A percentile compares a stretch with the other conserved stretches of the same genome.
Conservation (phyloP, 2,329 filamentous ascomycete species). For the Botryotinia calthae region DNA sequence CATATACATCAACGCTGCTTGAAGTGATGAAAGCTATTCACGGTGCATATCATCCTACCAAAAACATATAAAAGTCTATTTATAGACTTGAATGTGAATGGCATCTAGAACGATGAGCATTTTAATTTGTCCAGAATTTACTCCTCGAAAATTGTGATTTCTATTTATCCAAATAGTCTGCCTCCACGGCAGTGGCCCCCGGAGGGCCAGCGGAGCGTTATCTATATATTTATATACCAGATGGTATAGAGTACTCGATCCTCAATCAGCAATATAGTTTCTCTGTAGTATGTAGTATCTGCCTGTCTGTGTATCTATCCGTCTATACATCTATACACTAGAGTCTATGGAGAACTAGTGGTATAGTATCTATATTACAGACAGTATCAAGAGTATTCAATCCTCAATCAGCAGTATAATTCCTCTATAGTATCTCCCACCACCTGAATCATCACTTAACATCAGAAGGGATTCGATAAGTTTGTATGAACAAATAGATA, state of each 20-base stretch:
- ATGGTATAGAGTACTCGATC: too few species aligned
- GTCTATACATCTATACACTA: too few species aligned
- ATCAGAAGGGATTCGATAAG: background rate
- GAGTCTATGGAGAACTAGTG: background rate
- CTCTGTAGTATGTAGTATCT: too few species aligned
- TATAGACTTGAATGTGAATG: background rate
- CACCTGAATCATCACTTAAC: too few species aligned
- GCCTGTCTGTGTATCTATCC: too few species aligned
- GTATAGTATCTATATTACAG: too few species aligned
- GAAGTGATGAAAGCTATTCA: background rate
- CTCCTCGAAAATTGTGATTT: background rate
- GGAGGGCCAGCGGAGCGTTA: background rate
- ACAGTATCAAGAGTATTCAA: too few species aligned
- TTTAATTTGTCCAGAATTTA: background rate
- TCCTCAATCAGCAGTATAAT: too few species aligned
- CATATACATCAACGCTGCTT: background rate
- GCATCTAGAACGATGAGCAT: background rate
- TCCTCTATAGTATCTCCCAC: too few species aligned
- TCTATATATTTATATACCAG: background rate
- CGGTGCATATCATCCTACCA: conserved; percentile 2
- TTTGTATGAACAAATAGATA: fast-evolving
- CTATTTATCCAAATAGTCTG: background rate
- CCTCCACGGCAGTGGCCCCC: background rate
- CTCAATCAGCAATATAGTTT: too few species aligned
- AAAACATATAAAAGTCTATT: background rate